A percentile compares a stretch with the other conserved stretches of the same genome.
Evolutionary conservation across 164 flowering plant species (phyloP).

Genomic region (Kingdonia uniflora): DNA sequence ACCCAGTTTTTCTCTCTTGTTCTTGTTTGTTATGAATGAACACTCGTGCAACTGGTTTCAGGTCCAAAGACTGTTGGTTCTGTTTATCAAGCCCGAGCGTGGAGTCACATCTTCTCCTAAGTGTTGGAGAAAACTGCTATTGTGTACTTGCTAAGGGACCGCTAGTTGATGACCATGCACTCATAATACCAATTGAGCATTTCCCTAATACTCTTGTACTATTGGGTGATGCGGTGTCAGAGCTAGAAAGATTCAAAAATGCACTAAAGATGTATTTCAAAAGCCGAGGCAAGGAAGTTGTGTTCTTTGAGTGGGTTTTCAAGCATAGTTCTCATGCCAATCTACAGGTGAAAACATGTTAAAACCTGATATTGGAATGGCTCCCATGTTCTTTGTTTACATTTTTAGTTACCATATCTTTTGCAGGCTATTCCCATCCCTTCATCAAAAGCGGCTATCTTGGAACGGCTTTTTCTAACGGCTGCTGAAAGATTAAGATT

Average conservation of each 20-base stretch:
- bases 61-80: slow-evolving; percentile 95
- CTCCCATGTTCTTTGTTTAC: background rate
- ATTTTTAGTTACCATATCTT: slow-evolving; percentile 1
- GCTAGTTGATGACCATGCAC: slow-evolving; percentile 67
- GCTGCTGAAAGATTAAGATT: slow-evolving; percentile 84
- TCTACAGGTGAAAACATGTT: slow-evolving; percentile 56
- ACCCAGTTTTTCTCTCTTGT: too few relatives aligned
- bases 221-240: slow-evolving; percentile 42
- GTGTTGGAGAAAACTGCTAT: slow-evolving; percentile 68
- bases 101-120: slow-evolving; percentile 78
- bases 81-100: slow-evolving; percentile 83
- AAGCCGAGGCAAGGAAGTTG: slow-evolving; percentile 54
- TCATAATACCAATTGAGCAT: slow-evolving; percentile 83
- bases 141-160: slow-evolving; percentile 92
- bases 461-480: slow-evolving; percentile 40
- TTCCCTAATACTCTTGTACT: slow-evolving; percentile 47
- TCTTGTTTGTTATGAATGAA: too few relatives aligned
- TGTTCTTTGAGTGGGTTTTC: slow-evolving; percentile 79
- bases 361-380: too few relatives aligned
- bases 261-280: slow-evolving; percentile 52
- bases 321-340: slow-evolving; percentile 76
- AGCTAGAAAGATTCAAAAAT: slow-evolving; percentile 44
- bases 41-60: slow-evolving; percentile 17
- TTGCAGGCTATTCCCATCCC: slow-evolving; percentile 84
- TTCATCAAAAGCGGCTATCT: slow-evolving; percentile 39